Conservation (phyloP, 306 rosid genomes). For the Vachellia collinsii region DNA sequence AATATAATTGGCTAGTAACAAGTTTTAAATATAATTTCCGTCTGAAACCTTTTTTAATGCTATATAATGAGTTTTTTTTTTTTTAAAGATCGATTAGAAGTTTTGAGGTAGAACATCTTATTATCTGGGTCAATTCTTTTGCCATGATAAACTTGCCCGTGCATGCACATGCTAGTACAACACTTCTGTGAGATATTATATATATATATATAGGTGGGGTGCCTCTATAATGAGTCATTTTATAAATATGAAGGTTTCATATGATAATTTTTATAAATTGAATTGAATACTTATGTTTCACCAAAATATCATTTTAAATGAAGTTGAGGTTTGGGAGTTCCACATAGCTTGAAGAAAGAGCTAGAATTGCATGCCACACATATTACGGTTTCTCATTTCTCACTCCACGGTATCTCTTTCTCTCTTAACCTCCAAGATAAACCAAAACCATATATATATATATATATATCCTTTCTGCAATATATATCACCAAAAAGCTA, state of each 20-base stretch:
- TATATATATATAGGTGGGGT: background rate
- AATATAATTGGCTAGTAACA: background rate
- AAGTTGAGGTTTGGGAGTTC: background rate
- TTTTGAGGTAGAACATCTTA: background rate
- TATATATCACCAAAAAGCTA: background rate
- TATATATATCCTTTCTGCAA: background rate
- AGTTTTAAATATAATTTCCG: background rate
- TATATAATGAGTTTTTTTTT: background rate
- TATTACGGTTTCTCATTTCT: background rate
- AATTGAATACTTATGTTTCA: background rate
- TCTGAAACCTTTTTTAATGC: background rate
- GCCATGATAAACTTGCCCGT: background rate
- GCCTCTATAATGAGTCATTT: background rate
- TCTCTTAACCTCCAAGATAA: slow-evolving; percentile 6
- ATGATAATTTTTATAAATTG: background rate
- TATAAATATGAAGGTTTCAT: background rate
- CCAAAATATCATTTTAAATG: slow-evolving; percentile 12
- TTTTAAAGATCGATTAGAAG: no score
- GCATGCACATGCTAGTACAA: background rate
- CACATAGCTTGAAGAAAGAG: slow-evolving; percentile 7
- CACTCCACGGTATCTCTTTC: slow-evolving; percentile 16
- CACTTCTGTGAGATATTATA: background rate
- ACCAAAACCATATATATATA: background rate
- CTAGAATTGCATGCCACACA: slow-evolving; percentile 5
- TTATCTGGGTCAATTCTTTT: background rate